These are phyloP conservation scores for Sorghum bicolor DNA, from an alignment of 176 grass and related monocot species.

Conservation along the genomic window DNA sequence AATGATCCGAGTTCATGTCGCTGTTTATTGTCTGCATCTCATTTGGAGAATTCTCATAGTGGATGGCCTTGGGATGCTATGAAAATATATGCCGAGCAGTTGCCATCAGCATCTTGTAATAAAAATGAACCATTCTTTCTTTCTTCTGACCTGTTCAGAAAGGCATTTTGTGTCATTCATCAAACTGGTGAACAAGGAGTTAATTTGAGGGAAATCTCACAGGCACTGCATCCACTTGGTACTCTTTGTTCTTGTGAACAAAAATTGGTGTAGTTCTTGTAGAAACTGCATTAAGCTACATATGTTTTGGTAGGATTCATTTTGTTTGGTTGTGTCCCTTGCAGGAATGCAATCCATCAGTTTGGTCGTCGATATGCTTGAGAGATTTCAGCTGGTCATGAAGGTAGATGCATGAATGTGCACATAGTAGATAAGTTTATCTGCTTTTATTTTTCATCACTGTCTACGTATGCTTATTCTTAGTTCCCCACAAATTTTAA, in stretches of 20 bases:
- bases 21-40: constrained; percentile 31
- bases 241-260: constrained; percentile 22
- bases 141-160: constrained; percentile 66
- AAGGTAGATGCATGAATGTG: constrained; percentile 43
- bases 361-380: constrained; percentile 56
- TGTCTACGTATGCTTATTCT: not conserved
- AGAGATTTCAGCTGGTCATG: constrained; percentile 57
- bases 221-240: constrained; percentile 49
- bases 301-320: not conserved
- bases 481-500: not conserved
- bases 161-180: constrained; percentile 56
- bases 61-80: constrained; percentile 78
- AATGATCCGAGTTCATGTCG: constrained; percentile 36
- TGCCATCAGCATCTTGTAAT: constrained; percentile 34
- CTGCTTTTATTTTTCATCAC: not conserved
- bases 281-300: not conserved
- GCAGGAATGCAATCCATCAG: constrained; percentile 13
- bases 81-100: constrained; percentile 40
- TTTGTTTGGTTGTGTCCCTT: not conserved
- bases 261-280: not conserved
- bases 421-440: not conserved
- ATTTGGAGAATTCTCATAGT: constrained; percentile 38
- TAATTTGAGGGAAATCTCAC: constrained; percentile 57
- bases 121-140: constrained; percentile 29
- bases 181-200: constrained; percentile 77